Conservation (phyloP, 129 eudicot species). For the Chrysanthemum seticuspe region DNA sequence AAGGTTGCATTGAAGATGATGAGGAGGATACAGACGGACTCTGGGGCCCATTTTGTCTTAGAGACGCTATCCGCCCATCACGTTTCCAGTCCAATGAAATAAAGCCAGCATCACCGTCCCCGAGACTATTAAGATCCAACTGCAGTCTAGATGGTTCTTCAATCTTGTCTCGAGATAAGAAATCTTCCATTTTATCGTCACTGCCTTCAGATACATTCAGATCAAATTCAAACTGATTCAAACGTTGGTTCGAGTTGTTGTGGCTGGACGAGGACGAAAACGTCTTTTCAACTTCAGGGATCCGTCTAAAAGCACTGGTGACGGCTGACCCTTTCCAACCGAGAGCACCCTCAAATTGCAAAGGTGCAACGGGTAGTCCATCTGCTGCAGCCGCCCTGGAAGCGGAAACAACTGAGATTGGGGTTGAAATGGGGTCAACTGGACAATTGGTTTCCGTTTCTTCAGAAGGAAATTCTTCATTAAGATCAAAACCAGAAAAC, state of each 20-base stretch:
- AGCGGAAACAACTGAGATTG: slow-evolving; percentile 76
- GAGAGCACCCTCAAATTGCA: slow-evolving; percentile 75
- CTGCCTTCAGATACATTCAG: slow-evolving; percentile 61
- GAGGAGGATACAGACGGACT: slow-evolving; percentile 53
- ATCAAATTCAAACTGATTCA: slow-evolving; percentile 56
- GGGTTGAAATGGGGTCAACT: slow-evolving; percentile 31
- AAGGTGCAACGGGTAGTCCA: slow-evolving; percentile 52
- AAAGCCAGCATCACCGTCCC: slow-evolving; percentile 47
- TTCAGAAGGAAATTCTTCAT: slow-evolving; percentile 56
- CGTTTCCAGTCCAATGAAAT: slow-evolving; percentile 52
- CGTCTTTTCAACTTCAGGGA: slow-evolving; percentile 44
- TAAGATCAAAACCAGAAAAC: slow-evolving; percentile 63
- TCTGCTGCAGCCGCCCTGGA: slow-evolving; percentile 66
- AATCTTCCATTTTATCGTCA: slow-evolving; percentile 38
- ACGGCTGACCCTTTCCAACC: slow-evolving; percentile 94
- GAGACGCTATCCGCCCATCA: slow-evolving; percentile 30
- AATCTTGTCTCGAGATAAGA: slow-evolving; percentile 35
- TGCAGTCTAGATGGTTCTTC: slow-evolving; percentile 44
- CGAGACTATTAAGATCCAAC: slow-evolving; percentile 69
- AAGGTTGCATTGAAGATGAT: slow-evolving; percentile 59
- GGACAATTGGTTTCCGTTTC: slow-evolving; percentile 31
- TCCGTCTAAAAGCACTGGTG: slow-evolving; percentile 81
- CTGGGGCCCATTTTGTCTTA: slow-evolving; percentile 36
- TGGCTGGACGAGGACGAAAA: slow-evolving; percentile 44
- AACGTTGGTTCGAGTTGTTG: slow-evolving; percentile 42